Conservation (phyloP, 768 basidiomycete genomes). For the Suillus lakei region DNA sequence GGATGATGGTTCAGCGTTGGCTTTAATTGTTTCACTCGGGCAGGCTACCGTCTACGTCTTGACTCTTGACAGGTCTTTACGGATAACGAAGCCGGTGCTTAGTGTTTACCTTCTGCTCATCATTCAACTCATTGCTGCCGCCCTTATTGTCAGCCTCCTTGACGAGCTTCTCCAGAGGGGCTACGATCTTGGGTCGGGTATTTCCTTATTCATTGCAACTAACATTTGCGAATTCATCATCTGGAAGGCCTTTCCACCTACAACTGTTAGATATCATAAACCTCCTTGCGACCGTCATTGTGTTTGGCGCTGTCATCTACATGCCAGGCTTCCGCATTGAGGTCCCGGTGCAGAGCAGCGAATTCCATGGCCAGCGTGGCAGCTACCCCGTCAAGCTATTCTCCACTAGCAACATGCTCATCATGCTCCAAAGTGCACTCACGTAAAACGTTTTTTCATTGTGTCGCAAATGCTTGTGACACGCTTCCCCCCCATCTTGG, state of each 20-base stretch:
- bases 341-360: constrained; percentile 96
- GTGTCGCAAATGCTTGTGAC: constrained; percentile 93
- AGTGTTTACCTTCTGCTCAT: constrained; percentile 97
- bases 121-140: constrained; percentile 92
- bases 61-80: constrained; percentile 96
- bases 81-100: constrained; percentile 89
- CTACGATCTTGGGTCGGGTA: constrained; percentile 97
- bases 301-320: constrained; percentile 97
- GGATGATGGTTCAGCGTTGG: constrained; percentile 78
- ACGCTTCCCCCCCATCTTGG: constrained; percentile 90
- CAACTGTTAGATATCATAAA: constrained; percentile 99
- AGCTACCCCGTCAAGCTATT: constrained; percentile 98
- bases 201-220: constrained; percentile 98
- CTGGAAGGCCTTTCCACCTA: constrained; percentile 99
- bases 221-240: constrained; percentile 99
- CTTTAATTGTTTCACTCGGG: constrained; percentile 94
- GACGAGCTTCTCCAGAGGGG: constrained; percentile 99
- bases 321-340: constrained; percentile 98
- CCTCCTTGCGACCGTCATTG: constrained; percentile 86
- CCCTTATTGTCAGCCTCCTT: constrained; percentile 96
- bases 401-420: constrained; percentile 99
- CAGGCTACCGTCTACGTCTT: constrained; percentile 97
- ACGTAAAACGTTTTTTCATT: constrained; percentile 95
- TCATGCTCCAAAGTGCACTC: constrained; percentile 96
- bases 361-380: constrained; percentile 93